Percentiles rank a stretch among this genome's conserved stretches.
Evolutionary conservation across 2,329 filamentous ascomycete species (phyloP).

Genomic region (Diaporthe australafricana): DNA sequence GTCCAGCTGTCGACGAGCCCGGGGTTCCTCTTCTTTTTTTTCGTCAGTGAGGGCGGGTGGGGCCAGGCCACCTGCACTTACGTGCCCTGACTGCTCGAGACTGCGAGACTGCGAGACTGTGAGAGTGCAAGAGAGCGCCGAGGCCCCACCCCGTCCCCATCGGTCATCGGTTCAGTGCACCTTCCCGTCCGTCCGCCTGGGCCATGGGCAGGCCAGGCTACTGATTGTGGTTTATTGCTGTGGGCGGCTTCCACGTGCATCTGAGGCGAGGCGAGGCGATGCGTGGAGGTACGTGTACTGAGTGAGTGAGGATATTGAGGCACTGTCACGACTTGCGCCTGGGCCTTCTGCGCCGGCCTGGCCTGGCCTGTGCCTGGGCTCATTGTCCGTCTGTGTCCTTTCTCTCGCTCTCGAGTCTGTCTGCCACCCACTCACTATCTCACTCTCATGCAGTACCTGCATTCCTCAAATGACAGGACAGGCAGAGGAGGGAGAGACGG

Average conservation of each 20-base stretch:
- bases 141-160: neutral
- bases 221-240: neutral
- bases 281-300: neutral
- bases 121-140: neutral
- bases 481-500: neutral
- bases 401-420: neutral
- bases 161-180: neutral
- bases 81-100: neutral
- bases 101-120: neutral
- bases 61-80: neutral
- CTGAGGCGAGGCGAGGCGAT: neutral
- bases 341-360: neutral
- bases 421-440: neutral
- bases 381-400: neutral
- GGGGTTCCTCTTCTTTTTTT: slow-evolving; percentile 24
- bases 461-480: neutral
- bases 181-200: neutral
- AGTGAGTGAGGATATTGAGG: too few species aligned
- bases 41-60: slow-evolving; percentile 2
- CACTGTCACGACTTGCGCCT: too few species aligned
- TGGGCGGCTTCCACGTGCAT: slow-evolving; percentile 9
- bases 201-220: too few species aligned
- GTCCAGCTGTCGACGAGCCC: slow-evolving; percentile 30
- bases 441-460: neutral
- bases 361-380: slow-evolving; percentile 12